Conservation (phyloP, 2,329 filamentous ascomycete genomes). For the Penicillium sp. region DNA sequence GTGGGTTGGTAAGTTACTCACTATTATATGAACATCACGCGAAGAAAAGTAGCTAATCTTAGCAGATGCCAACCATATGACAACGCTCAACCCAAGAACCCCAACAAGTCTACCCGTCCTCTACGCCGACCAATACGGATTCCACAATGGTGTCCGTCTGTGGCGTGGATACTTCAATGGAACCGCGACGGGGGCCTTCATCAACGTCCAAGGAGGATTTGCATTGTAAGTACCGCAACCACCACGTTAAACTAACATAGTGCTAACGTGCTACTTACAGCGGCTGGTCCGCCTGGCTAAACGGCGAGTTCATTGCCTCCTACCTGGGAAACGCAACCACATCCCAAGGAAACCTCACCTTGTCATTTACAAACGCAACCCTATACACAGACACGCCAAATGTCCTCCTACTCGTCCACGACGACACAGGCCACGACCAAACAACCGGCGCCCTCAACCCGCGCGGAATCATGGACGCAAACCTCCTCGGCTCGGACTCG, state of each 20-base stretch:
- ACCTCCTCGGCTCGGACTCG: slow-evolving; percentile 48
- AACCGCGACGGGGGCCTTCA: slow-evolving; percentile 39
- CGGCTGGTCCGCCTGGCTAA: slow-evolving; percentile 60
- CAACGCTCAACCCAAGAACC: slow-evolving; percentile 42
- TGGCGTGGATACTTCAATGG: slow-evolving; percentile 48
- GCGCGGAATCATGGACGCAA: slow-evolving; percentile 47
- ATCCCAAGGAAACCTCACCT: slow-evolving; percentile 33
- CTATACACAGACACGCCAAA: slow-evolving; percentile 52
- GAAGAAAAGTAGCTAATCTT: slow-evolving; percentile 9
- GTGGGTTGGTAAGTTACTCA: slow-evolving; percentile 32
- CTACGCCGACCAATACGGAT: slow-evolving; percentile 50
- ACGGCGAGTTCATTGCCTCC: slow-evolving; percentile 57
- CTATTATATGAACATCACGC: neutral
- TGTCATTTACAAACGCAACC: slow-evolving; percentile 55
- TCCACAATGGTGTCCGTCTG: slow-evolving; percentile 47
- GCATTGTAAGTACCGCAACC: slow-evolving; percentile 41
- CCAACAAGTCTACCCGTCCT: slow-evolving; percentile 49
- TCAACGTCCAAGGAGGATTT: slow-evolving; percentile 55
- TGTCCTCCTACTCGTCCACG: slow-evolving; percentile 61
- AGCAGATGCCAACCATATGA: slow-evolving; percentile 42
- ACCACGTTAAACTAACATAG: neutral
- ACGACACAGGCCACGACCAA: slow-evolving; percentile 46
- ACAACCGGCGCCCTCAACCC: slow-evolving; percentile 33
- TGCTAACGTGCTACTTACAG: slow-evolving; percentile 24
- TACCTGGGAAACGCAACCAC: slow-evolving; percentile 46